Evolutionary conservation across 345 rosid species (phyloP), one percentile per base, ranked within the genome.

Genomic region (Linum trigynum): DNA sequence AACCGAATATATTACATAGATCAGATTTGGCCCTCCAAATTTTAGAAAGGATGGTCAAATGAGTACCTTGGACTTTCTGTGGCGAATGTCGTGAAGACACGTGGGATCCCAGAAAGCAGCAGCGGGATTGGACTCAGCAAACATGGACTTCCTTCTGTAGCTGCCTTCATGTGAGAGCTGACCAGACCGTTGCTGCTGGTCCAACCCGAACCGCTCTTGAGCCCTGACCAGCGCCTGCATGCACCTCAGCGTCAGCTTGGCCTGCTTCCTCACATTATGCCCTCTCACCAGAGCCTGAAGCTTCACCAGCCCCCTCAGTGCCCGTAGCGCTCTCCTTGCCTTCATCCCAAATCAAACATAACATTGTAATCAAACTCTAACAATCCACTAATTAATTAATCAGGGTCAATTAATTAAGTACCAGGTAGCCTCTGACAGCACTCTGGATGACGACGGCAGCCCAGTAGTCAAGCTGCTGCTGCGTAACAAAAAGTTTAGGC

Each of bases 221-320:
- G 61, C 78, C 63, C 78, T 57, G 35, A 70, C 69, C 17, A 74
- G 38, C 12, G 78, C 74, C 62, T 74, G 68, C 71, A 74, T 74
- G 66, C 74, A 61, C 55, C 70, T 63, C 9, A 74, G 64, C 43
- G 68, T 70, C 53, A 65, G 4, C 55, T 69, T 74, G 3, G 71
- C 74, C 42, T 70, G 78, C 48, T 63, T 66, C 57, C 78, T 70
- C 38, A 74, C 71, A 39, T 65, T 69, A 5, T 66, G 67, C 63
- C 74, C 78, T 62, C 78, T 63, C 5, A 74, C 78, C 38, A 69
- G 32, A 4, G 78, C 78, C 66, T 74, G 78, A 5, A 74, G 71
- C 65, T 66, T 74, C 74, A 74, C 78, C 17, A 74, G 61, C 40
- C 77, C 77, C 70, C 63, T 70, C 1, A 74, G 65, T 38, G 78